These are phyloP conservation scores for Leccinellum albellum DNA, from an alignment of 768 basidiomycete species.

Conservation along the genomic window DNA sequence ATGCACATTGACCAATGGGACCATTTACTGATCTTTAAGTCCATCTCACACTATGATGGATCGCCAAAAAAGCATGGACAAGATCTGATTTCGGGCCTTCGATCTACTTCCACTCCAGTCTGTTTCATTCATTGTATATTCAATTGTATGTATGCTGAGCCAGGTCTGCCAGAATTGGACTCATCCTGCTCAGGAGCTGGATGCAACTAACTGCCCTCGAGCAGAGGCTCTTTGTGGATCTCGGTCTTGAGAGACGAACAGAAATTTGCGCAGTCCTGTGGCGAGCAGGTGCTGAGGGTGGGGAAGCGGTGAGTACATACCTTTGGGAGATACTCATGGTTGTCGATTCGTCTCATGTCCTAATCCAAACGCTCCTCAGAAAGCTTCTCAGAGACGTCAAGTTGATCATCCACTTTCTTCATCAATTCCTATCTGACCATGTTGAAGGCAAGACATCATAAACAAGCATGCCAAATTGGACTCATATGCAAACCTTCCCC, in stretches of 20 bases:
- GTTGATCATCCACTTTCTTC: conserved; percentile 52
- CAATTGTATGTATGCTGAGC: background rate
- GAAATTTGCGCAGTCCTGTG: conserved; percentile 58
- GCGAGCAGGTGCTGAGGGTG: conserved; percentile 44
- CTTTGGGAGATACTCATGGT: background rate
- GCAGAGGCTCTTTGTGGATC: conserved; percentile 50
- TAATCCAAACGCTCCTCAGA: conserved; percentile 51
- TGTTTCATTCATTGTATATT: conserved; percentile 12
- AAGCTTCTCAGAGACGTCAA: conserved; percentile 46
- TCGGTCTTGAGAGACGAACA: conserved; percentile 52
- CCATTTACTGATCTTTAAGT: conserved; percentile 45
- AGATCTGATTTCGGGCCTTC: conserved; percentile 41
- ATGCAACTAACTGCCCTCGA: conserved; percentile 45
- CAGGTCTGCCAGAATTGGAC: conserved; percentile 35
- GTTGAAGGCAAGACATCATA: conserved; percentile 41
- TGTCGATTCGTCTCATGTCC: background rate
- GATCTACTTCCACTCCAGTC: conserved; percentile 47
- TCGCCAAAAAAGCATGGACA: too few species aligned
- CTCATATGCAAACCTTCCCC: conserved; percentile 45
- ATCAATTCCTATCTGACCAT: conserved; percentile 43
- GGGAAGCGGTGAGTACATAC: conserved; percentile 42
- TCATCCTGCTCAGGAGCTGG: conserved; percentile 35
- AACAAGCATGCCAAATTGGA: conserved; percentile 64
- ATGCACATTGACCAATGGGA: conserved; percentile 28
- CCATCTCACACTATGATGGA: too few species aligned